Evolutionary conservation across 345 rosid species (phyloP), one percentile per base, ranked within the genome.

Genomic region (Populus simonii): DNA sequence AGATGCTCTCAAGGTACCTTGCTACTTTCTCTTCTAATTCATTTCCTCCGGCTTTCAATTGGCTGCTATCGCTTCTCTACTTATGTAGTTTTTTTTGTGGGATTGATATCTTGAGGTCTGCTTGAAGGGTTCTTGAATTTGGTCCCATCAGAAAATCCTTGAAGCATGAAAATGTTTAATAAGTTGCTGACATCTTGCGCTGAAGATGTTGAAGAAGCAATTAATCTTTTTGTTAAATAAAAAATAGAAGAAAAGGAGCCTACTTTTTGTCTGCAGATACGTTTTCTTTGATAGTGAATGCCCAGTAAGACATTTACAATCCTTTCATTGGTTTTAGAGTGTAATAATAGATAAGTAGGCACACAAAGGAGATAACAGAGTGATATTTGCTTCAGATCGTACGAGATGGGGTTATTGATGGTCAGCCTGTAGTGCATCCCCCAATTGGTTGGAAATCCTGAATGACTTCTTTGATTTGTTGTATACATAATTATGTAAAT

Each of bases 1-100:
- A 73, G 84, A 89, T 79, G 90, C 90, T 68, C 78, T 88, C 72
- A 86, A 88, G 90, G 90, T 87, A 57, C 33, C 27, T 29, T 27
- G 3, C 53, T 11, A 39, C 57, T 29, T 18, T 61, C 7, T 31
- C 62, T 70, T 5, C 33, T 23, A 69, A 6, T 41, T 69, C 17
- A 41, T 66, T 15, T 11, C 17, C 20, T 11, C 35, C 35, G 31
- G 33, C 35, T 27, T 25, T 62, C 9, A 29, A 62, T 62, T 22
- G 15, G 66, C 29, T 3, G 3, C 12, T 12, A 12, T 45, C 49
- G 13, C 15, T 45, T 45, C 10, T 51, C 18, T 17, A 51, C 17
- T 51, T 18, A 51, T 17, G 59, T 47, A 47, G 7, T 51, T 47
- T 15, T 49, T 33, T 53, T 53, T 53, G 6, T 53, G 59, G 59